A percentile compares a stretch with the other conserved stretches of the same genome.
Conservation (phyloP, 2,329 filamentous ascomycete species). For the Epicoccum sorghinum region DNA sequence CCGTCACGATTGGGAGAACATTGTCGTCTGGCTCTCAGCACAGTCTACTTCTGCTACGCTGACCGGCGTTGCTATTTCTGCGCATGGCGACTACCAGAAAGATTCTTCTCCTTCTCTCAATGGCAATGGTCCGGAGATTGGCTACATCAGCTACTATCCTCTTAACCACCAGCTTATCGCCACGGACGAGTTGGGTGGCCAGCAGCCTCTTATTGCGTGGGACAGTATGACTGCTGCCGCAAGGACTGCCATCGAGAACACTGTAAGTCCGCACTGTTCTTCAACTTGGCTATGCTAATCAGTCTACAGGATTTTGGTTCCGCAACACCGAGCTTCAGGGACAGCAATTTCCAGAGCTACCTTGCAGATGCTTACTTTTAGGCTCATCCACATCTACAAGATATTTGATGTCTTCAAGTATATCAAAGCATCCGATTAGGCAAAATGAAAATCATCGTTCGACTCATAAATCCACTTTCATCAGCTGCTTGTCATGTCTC, state of each 20-base stretch:
- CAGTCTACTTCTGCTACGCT: slow-evolving; percentile 50
- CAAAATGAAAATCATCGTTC: too few species aligned
- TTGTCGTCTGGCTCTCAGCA: slow-evolving; percentile 58
- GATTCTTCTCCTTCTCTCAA: slow-evolving; percentile 38
- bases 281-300: not conserved
- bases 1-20: slow-evolving; percentile 63
- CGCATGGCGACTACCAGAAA: slow-evolving; percentile 58
- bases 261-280: slow-evolving; percentile 24
- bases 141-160: slow-evolving; percentile 57
- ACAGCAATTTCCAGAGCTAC: slow-evolving; percentile 55
- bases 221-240: slow-evolving; percentile 55
- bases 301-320: slow-evolving; percentile 47
- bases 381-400: not conserved
- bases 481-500: too few species aligned
- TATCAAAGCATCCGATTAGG: too few species aligned
- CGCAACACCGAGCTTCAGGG: slow-evolving; percentile 57
- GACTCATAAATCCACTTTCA: too few species aligned
- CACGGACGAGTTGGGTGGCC: slow-evolving; percentile 50
- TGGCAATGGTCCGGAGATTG: slow-evolving; percentile 54
- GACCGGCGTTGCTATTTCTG: slow-evolving; percentile 59
- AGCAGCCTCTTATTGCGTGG: slow-evolving; percentile 58
- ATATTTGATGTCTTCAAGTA: not conserved
- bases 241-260: slow-evolving; percentile 51
- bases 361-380: slow-evolving; percentile 39
- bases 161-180: slow-evolving; percentile 55